Percentiles rank a stretch among this genome's conserved stretches.
These are phyloP conservation scores for Fallopia convolvulus DNA, from an alignment of 148 eudicot species.

Conservation along the genomic window DNA sequence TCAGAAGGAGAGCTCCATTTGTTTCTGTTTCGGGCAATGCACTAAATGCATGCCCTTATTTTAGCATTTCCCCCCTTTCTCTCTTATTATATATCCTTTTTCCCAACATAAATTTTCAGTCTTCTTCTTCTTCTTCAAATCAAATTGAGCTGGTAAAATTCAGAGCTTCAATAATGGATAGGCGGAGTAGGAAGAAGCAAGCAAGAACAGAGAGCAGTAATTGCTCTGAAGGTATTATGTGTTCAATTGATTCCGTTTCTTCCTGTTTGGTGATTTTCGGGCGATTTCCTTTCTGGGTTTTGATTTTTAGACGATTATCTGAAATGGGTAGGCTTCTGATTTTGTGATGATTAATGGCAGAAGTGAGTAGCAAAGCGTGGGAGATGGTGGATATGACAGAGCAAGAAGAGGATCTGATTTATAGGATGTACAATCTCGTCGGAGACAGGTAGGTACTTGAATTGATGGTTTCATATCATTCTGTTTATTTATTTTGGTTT, in stretches of 20 bases:
- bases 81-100: not conserved
- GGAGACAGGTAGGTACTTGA: constrained; percentile 22
- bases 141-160: not conserved
- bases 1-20: not conserved
- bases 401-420: constrained; percentile 21
- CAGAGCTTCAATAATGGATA: not conserved
- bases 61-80: not conserved
- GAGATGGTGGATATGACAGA: constrained; percentile 17
- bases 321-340: constrained; percentile 2
- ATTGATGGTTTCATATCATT: not conserved
- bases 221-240: constrained; percentile 5
- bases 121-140: not conserved
- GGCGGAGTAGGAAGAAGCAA: not conserved
- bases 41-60: not conserved
- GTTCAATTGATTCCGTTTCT: not conserved
- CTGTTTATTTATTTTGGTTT: not conserved
- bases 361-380: constrained; percentile 8
- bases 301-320: not conserved
- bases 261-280: not conserved
- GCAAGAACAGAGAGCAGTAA: not conserved
- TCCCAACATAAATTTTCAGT: not conserved
- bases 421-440: constrained; percentile 19
- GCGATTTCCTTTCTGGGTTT: not conserved
- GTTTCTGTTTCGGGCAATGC: not conserved
- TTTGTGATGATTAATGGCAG: not conserved